Base-by-base conservation (phyloP, 2,329 filamentous ascomycete species). In the Hypoxylon sp. region DNA sequence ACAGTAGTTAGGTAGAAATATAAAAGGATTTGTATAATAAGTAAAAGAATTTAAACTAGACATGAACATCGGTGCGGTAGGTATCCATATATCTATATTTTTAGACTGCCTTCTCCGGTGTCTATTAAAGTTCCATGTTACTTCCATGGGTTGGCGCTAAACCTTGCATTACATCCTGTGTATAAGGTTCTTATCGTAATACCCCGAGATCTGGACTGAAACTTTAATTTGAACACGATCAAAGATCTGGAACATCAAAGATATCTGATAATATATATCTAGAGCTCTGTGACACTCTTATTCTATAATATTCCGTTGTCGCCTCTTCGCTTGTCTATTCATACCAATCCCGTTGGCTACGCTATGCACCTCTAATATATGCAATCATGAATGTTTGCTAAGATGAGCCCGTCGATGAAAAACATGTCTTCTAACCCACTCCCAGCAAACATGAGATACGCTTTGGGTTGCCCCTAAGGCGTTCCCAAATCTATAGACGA, bases 381-480 rank as follows among this genome's bases (percentile, higher is more conserved):
- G 3, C 26, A 42, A 22, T 39, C 31, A 14, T 19, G 29, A 5
- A 35, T 24, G 35, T 37, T 9, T 50, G 11, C 22, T n/a, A 59
- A 14, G 44, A 33, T 39, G 22, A 33, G 44, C 58, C 3, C 29
- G 22, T 39, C 9, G 13, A 24, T 17, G 29, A 19, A 48, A 48
- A 42, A n/a, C 26, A 48, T 59, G 24, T 26, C 24, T 31, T 19
- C 1, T 22, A 55, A 22, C 19, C 19, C 17, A 44, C 54, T 52
- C 46, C 65, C 37, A 71, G 59, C 63, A 57, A 55, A 60, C 19
- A 44, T 44, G 42, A 48, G 57, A 24, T 59, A 35, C 33, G 22
- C 31, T n/a, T 19, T 59, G 47, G 42, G 29, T 57, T 59, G 31
- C 50, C 47, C 69, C 47, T 54, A 13, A 50, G 8, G 31, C 29